phyloP scores from a whole-genome alignment of 768 basidiomycete genomes.

The Crucibulum laeve region DNA sequence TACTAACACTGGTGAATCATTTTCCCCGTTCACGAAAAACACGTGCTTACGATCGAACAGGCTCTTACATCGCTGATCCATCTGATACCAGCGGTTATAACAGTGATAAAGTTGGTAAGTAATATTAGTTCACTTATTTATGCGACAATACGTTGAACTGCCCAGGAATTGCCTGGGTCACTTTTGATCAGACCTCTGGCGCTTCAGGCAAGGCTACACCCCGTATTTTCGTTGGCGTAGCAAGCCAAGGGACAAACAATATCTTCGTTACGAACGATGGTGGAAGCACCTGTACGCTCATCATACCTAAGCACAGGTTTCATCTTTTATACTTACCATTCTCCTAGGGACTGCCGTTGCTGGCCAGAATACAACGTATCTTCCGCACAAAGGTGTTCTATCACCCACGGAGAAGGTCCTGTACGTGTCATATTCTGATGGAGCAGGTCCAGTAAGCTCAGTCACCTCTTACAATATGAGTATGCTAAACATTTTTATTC shows the following conservation, averaged over 20 bases:
- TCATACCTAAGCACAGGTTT: neutral
- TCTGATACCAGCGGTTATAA: slow-evolving; percentile 45
- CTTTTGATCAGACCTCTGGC: slow-evolving; percentile 58
- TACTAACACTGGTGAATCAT: slow-evolving; percentile 46
- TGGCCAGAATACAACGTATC: slow-evolving; percentile 51
- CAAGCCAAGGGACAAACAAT: slow-evolving; percentile 48
- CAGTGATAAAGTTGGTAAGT: slow-evolving; percentile 31
- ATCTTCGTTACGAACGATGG: slow-evolving; percentile 54
- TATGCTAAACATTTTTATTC: slow-evolving; percentile 1
- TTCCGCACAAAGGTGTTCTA: slow-evolving; percentile 66
- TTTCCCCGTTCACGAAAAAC: neutral
- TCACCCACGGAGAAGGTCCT: slow-evolving; percentile 52
- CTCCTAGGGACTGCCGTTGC: slow-evolving; percentile 48
- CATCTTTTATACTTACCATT: neutral
- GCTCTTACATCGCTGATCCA: slow-evolving; percentile 49
- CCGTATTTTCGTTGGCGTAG: slow-evolving; percentile 68
- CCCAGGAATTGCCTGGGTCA: slow-evolving; percentile 55
- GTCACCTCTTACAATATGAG: neutral
- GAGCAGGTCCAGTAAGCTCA: slow-evolving; percentile 49
- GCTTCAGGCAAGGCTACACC: slow-evolving; percentile 47
- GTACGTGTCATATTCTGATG: slow-evolving; percentile 59
- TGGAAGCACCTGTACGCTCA: slow-evolving; percentile 48
- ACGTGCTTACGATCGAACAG: slow-evolving; percentile 17
- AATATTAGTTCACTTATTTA: neutral
- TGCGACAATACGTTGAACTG: neutral